These are phyloP conservation scores for Cryptococcus floricola DNA, from an alignment of 1,284 basidiomycete species.

Conservation along the genomic window DNA sequence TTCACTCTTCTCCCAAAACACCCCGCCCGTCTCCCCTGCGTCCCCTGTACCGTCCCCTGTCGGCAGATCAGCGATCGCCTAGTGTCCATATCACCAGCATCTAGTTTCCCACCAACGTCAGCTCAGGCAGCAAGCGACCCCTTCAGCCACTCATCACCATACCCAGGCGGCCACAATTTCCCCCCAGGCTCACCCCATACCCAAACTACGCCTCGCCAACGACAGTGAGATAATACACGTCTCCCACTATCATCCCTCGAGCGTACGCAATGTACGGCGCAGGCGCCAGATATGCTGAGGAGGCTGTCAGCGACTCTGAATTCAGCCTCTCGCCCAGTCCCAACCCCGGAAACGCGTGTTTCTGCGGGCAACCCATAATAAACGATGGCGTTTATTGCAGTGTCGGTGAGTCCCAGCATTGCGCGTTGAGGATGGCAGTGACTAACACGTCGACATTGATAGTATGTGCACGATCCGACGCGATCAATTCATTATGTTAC, in stretches of 20 bases:
- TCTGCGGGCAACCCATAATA: conserved; percentile 34
- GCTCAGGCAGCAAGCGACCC: conserved; percentile 72
- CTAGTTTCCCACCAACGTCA: conserved; percentile 51
- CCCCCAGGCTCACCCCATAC: background rate
- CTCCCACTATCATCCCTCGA: conserved; percentile 22
- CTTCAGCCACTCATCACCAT: conserved; percentile 69
- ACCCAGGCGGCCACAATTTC: background rate
- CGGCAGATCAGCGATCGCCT: background rate
- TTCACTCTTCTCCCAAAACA: background rate
- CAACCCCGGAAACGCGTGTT: conserved; percentile 21
- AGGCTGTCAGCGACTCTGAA: conserved; percentile 26
- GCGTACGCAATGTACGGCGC: background rate
- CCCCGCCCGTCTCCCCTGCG: background rate
- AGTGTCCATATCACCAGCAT: conserved; percentile 31
- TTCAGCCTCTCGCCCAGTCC: conserved; percentile 17
- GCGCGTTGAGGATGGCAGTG: background rate
- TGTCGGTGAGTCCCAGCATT: conserved; percentile 30
- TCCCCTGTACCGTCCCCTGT: background rate
- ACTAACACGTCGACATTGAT: conserved; percentile 1
- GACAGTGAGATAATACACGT: conserved; percentile 6
- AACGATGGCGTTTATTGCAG: conserved; percentile 45
- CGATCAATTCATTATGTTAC: conserved; percentile 46
- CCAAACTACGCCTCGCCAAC: background rate
- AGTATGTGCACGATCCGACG: conserved; percentile 47
- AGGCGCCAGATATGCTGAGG: conserved; percentile 2